Percentiles rank a stretch among this genome's conserved stretches.
These are phyloP conservation scores for Pezicula neosporulosa DNA, from an alignment of 2,329 filamentous ascomycete species.

Conservation along the genomic window DNA sequence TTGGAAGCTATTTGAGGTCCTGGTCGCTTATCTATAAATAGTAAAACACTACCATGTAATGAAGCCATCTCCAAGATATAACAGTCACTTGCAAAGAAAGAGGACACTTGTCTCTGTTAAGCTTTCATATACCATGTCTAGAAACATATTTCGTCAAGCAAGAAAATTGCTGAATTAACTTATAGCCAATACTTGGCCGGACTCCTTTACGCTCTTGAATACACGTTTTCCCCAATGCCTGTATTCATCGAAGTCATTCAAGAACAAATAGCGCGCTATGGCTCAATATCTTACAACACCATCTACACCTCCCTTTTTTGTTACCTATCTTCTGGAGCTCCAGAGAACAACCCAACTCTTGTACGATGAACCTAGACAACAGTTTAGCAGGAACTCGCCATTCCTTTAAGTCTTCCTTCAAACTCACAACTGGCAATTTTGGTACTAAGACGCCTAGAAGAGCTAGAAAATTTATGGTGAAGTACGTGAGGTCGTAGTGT, in stretches of 20 bases:
- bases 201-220: conserved; percentile 24
- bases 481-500: conserved; percentile 95
- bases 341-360: conserved; percentile 72
- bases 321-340: conserved; percentile 57
- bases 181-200: conserved; percentile 21
- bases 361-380: conserved; percentile 67
- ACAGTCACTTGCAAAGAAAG: neutral
- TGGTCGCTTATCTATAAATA: too few relatives aligned
- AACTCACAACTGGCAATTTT: conserved; percentile 86
- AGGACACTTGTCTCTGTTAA: neutral
- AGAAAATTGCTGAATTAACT: conserved; percentile 3
- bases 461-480: conserved; percentile 94
- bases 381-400: conserved; percentile 15
- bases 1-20: too few relatives aligned
- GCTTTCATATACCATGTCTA: neutral
- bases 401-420: neutral
- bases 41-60: too few relatives aligned
- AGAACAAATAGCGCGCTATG: conserved; percentile 12
- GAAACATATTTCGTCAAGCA: neutral
- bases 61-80: too few relatives aligned
- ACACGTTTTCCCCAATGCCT: conserved; percentile 20
- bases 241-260: conserved; percentile 20
- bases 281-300: conserved; percentile 28
- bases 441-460: conserved; percentile 92
- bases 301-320: conserved; percentile 16